Base-by-base conservation (phyloP, 2,329 filamentous ascomycete species). In the Verticillium nonalfalfae region DNA sequence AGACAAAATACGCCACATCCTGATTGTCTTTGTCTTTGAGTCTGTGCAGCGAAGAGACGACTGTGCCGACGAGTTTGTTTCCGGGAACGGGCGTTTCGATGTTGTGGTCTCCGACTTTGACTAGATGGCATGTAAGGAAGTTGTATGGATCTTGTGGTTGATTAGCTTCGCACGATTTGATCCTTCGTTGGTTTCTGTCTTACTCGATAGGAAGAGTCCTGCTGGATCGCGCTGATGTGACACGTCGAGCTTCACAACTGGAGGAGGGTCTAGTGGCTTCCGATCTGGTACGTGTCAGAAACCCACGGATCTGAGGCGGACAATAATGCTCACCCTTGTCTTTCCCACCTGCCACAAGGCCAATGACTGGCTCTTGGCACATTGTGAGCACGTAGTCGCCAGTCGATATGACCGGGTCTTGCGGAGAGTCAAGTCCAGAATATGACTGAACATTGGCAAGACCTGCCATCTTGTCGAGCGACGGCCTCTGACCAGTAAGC, bases 1-100 rank as follows among this genome's bases (percentile, higher is more conserved):
- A 96, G n/a, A 96, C 88, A 70, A 96, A 96, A 76, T 93, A 96
- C 1, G 88, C 91, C 11, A 90, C 90, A 73, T 95, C 91, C 77
- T 79, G 80, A 70, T 93, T 93, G 68, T 89, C 82, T 3, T 85
- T 81, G 71, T 96, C 90, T 73, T 95, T 94, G 60, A 96, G 78
- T 60, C 90, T 84, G 73, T 96, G 90, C 57, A 95, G 80, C 9
- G 92, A 96, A 1, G 92, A 96, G 5, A 90, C 88, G 52, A 90
- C 79, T 5, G 89, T 90, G 9, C 92, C 92, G 40, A 87, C 82
- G 62, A 93, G 76, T 55, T 84, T 81, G 63, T 83, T 85, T 50
- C 40, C 60, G 31, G 66, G 68, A 56, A 68, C 67, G 55, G 75
- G 74, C 35, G 50, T 45, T 33, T 59, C 58, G 26, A 52, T 33